phyloP scores from a whole-genome alignment of 805 yeast species.

The Ogataea naganishii region DNA sequence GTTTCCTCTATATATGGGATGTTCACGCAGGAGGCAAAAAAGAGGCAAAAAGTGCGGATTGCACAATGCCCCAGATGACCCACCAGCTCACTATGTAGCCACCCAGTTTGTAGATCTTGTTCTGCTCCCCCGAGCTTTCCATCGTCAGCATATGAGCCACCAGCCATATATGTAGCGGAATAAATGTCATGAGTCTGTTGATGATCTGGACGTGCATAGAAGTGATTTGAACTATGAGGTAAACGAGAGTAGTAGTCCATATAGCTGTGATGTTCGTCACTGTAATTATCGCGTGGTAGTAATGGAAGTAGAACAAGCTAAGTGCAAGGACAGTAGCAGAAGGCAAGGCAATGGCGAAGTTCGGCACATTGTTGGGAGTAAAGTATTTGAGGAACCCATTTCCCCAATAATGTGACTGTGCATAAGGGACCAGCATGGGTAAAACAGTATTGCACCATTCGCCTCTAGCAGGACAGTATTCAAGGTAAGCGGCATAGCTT shows the following conservation, averaged over 20 bases:
- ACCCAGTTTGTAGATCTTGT: slow-evolving; percentile 9
- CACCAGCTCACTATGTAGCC: slow-evolving; percentile 31
- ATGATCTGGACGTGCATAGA: slow-evolving; percentile 83
- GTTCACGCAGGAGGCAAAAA: slow-evolving; percentile 90
- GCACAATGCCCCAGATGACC: slow-evolving; percentile 56
- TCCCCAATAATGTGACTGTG: slow-evolving; percentile 81
- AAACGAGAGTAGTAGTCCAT: slow-evolving; percentile 30
- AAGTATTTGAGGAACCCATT: slow-evolving; percentile 77
- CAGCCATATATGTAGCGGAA: slow-evolving; percentile 74
- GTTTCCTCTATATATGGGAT: too few relatives aligned
- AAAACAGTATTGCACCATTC: slow-evolving; percentile 64
- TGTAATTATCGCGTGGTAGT: slow-evolving; percentile 2
- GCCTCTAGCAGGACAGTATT: slow-evolving; percentile 55
- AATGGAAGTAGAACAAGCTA: slow-evolving; percentile 30
- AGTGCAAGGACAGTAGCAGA: slow-evolving; percentile 37
- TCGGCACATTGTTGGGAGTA: slow-evolving; percentile 74
- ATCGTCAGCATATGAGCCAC: slow-evolving; percentile 31
- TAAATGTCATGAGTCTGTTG: slow-evolving; percentile 67
- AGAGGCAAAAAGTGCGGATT: slow-evolving; percentile 67
- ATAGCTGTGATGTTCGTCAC: slow-evolving; percentile 26
- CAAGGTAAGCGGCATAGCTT: slow-evolving; percentile 43
- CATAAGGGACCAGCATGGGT: slow-evolving; percentile 58
- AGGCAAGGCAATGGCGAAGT: slow-evolving; percentile 72
- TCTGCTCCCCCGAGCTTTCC: slow-evolving; percentile 9
- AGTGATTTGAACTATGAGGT: slow-evolving; percentile 42